A percentile compares a stretch with the other conserved stretches of the same genome.
Evolutionary conservation across 106 monocot genomes (phyloP).

Genomic region (Hemerocallis citrina): DNA sequence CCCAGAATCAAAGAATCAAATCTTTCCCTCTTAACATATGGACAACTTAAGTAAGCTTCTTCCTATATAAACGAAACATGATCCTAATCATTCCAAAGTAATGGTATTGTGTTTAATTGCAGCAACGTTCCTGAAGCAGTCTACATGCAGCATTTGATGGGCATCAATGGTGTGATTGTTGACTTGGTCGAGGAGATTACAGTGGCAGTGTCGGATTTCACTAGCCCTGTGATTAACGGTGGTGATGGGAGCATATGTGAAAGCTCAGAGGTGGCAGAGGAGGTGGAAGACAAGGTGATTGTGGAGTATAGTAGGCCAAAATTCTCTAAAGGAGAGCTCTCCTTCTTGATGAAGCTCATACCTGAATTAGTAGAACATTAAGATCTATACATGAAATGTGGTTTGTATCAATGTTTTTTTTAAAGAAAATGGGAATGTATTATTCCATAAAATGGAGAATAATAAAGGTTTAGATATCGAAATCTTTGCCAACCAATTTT

Average conservation of each 20-base stretch:
- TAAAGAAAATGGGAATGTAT: too few relatives aligned
- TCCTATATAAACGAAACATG: not conserved
- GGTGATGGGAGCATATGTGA: not conserved
- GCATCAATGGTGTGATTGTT: slow-evolving; percentile 81
- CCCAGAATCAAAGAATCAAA: slow-evolving; percentile 63
- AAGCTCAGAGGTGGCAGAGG: not conserved
- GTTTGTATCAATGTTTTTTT: too few relatives aligned
- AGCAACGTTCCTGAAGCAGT: slow-evolving; percentile 81
- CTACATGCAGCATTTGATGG: slow-evolving; percentile 88
- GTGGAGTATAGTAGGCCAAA: too few relatives aligned
- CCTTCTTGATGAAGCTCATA: too few relatives aligned
- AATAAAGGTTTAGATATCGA: too few relatives aligned
- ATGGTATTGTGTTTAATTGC: not conserved
- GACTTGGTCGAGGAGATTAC: slow-evolving; percentile 74
- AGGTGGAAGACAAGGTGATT: not conserved
- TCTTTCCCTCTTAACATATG: slow-evolving; percentile 62
- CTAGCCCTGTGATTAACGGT: not conserved
- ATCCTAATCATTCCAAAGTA: not conserved
- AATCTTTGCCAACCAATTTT: too few relatives aligned
- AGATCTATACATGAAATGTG: too few relatives aligned
- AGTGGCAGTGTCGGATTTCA: slow-evolving; percentile 46
- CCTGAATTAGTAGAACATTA: too few relatives aligned
- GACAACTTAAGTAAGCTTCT: slow-evolving; percentile 65
- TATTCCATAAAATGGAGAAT: too few relatives aligned
- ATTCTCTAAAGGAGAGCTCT: too few relatives aligned